Base-by-base conservation (phyloP, 306 rosid species). In the Luffa acutangula region DNA sequence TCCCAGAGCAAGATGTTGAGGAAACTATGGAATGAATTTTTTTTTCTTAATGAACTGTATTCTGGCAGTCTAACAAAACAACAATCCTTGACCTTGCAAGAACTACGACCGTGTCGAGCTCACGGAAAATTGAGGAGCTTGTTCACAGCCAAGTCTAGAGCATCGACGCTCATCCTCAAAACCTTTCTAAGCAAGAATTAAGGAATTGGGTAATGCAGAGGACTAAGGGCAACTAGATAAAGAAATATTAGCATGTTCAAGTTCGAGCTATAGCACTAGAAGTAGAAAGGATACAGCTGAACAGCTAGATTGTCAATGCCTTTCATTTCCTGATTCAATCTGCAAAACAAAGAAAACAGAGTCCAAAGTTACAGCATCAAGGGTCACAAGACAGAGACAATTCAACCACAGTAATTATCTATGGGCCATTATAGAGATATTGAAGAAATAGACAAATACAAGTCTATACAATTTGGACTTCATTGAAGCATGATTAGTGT, bases 241-340 rank as follows among this genome's bases (percentile, higher is more conserved):
- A 42, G 60, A 41, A 34, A n/a, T 4, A 43, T 15, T 56, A 58
- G 15, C 5, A 33, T 43, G 64, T n/a, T 56, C 79, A 76, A 2
- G 67, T 76, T 76, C 79, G 31, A 25, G 31, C 31, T 25, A 25
- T 25, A 0, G 31, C 31, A 25, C 31, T 25, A 25, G 31, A 25
- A 25, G 31, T 25, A 25, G 31, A 25, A 81, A 83, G 96, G 97
- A 92, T 95, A 92, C 96, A 92, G 81, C 85, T 91, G 95, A 20
- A 86, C 48, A 1, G 93, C 97, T 31, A 94, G 90, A 77, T 43
- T 80, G 80, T 91, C 89, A 9, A 87, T 33, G 58, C 83, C 87
- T 86, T 94, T 94, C 97, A 94, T 91, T 84, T 92, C 98, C 86
- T 90, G 90, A 69, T 94, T 92, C 82, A 92, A 90, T 84, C 98